Conservation (phyloP, 305 asterid species). For the Fraxinus floribunda region DNA sequence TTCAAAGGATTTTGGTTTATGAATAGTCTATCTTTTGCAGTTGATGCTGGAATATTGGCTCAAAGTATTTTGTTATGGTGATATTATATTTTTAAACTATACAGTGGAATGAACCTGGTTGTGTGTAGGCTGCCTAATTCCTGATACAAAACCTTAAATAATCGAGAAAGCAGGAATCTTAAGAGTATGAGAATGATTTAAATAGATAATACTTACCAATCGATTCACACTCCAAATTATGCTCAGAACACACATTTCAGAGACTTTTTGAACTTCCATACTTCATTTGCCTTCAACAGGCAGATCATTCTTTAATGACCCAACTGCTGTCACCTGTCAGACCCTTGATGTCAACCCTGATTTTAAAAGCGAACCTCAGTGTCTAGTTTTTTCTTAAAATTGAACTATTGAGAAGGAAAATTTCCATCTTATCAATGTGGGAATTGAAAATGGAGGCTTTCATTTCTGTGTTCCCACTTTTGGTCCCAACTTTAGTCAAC, state of each 20-base stretch:
- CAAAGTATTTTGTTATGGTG: background rate
- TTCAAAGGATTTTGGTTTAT: background rate
- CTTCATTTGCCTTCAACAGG: background rate
- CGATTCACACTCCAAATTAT: background rate
- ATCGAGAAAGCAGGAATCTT: background rate
- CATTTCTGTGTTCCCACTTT: background rate
- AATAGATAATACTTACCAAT: background rate
- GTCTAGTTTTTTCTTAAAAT: background rate
- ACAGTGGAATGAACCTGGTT: background rate
- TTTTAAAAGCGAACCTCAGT: background rate
- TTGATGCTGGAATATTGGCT: background rate
- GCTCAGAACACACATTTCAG: background rate
- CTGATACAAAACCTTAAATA: background rate
- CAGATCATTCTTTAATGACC: background rate
- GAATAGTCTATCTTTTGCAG: background rate
- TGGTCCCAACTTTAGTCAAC: background rate
- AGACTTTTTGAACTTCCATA: background rate
- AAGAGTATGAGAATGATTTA: background rate
- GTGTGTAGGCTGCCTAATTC: background rate
- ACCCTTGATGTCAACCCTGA: background rate
- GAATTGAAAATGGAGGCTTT: background rate
- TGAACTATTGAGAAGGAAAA: background rate
- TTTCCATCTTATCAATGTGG: background rate
- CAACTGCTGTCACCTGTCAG: background rate
- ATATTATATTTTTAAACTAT: background rate